phyloP scores from a whole-genome alignment of 495 filamentous ascomycete genomes.

The Aspergillus hancockii region DNA sequence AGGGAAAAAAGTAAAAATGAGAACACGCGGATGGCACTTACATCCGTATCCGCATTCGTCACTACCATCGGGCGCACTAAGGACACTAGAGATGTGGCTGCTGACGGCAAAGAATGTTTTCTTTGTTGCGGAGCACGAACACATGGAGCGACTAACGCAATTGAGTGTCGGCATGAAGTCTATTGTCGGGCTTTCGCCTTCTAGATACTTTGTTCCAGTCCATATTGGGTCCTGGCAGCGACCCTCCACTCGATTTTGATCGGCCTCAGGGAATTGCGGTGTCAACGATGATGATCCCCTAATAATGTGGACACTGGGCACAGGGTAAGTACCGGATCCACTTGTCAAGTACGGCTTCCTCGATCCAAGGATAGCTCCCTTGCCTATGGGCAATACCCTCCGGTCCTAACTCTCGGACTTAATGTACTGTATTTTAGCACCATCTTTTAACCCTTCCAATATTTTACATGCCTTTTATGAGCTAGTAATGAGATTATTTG shows the following conservation, averaged over 20 bases:
- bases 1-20: neutral
- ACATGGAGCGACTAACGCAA: neutral
- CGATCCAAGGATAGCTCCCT: neutral
- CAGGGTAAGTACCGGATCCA: conserved; percentile 1
- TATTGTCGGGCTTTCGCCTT: neutral
- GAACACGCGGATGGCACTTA: neutral
- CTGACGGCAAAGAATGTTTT: conserved; percentile 1
- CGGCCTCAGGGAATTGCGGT: neutral
- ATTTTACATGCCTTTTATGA: neutral
- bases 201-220: neutral
- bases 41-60: neutral
- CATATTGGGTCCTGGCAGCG: neutral
- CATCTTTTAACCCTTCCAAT: neutral
- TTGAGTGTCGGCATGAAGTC: neutral
- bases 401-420: neutral
- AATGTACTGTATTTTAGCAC: too few relatives aligned
- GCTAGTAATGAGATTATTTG: neutral
- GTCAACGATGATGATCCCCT: conserved; percentile 1
- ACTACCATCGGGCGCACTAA: conserved; percentile 1
- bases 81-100: neutral
- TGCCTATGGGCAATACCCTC: neutral
- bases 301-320: neutral
- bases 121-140: conserved; percentile 3
- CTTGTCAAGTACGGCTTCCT: neutral
- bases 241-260: neutral